These are phyloP conservation scores for Penicillium parvum DNA, from an alignment of 495 filamentous ascomycete genomes.

Conservation along the genomic window DNA sequence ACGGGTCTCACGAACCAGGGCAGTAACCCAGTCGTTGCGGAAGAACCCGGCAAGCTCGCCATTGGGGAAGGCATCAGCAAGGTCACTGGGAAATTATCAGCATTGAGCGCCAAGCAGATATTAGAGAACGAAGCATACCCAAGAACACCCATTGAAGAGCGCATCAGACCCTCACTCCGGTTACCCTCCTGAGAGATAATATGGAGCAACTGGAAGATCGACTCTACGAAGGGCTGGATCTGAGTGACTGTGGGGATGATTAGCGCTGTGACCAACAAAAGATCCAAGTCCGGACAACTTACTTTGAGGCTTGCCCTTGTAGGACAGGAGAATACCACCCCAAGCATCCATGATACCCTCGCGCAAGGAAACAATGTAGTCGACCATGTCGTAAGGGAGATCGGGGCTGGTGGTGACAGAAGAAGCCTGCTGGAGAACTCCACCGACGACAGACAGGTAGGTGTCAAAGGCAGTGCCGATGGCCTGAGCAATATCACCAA, in stretches of 20 bases:
- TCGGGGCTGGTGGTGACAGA: slow-evolving; percentile 67
- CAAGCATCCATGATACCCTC: slow-evolving; percentile 99
- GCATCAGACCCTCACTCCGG: slow-evolving; percentile 85
- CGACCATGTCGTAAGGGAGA: slow-evolving; percentile 81
- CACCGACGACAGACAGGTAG: slow-evolving; percentile 85
- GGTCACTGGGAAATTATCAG: slow-evolving; percentile 62
- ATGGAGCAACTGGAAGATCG: slow-evolving; percentile 86
- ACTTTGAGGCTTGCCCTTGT: slow-evolving; percentile 64
- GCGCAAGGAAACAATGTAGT: slow-evolving; percentile 89
- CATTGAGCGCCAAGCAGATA: slow-evolving; percentile 3
- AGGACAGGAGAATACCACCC: slow-evolving; percentile 89
- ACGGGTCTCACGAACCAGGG: slow-evolving; percentile 82
- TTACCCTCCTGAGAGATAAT: slow-evolving; percentile 74
- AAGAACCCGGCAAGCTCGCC: slow-evolving; percentile 81
- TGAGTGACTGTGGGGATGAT: slow-evolving; percentile 49
- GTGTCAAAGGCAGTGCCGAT: slow-evolving; percentile 90
- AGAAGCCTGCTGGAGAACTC: slow-evolving; percentile 90
- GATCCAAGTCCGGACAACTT: slow-evolving; percentile 9
- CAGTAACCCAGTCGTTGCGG: slow-evolving; percentile 83
- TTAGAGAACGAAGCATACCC: slow-evolving; percentile 56
- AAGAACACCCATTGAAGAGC: slow-evolving; percentile 92
- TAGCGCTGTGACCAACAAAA: slow-evolving; percentile 15
- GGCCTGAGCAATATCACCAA: slow-evolving; percentile 95
- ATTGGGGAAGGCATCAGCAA: slow-evolving; percentile 88
- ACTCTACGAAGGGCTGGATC: slow-evolving; percentile 72